Evolutionary conservation across 208 protist species (phyloP), one percentile per base, ranked within the genome.

Genomic region (Vickermania spadyakhi): DNA sequence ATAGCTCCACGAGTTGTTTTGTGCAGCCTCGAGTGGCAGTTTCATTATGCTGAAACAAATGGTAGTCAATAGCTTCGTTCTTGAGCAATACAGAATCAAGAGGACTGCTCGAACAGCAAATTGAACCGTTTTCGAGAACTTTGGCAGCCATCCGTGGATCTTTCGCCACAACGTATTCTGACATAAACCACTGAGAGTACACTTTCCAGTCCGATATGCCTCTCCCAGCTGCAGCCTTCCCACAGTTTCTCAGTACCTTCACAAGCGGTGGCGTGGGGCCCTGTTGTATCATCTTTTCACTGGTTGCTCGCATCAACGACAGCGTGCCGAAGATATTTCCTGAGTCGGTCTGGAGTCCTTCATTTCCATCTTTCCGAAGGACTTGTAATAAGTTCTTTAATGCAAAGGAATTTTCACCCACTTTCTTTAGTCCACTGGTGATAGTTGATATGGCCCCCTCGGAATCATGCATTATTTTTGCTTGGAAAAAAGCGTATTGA

Each of bases 141-240:
- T 84, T 85, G 0, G 72, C 61, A 28, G 83, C 74, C 81, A 94
- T 89, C 31, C 75, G 75, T 0, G 52, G 21, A 67, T 94, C 83
- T 28, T 66, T 58, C 2, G 71, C 60, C 28, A 84, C 58, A 62
- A 59, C 64, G 14, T 69, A 55, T 56, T 94, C 83, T 1, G 62
- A 67, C 11, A 42, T 71, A 45, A 70, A 69, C 87, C 87, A 94
- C 64, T 94, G 87, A 27, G 81, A 76, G 72, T 81, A 94, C 31
- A 94, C 64, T 63, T 79, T 81, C 81, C 83, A 91, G 49, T 91
- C 83, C n/a, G 60, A 62, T 26, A 89, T 31, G 56, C 62, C 68
- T 28, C 82, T 59, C 25, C 72, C 60, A 29, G 73, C 81, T 1
- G 87, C 87, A 3, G 41, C 42, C 58, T 94, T 91, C 4, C 87